A percentile compares a stretch with the other conserved stretches of the same genome.
Evolutionary conservation across 495 filamentous ascomycete species (phyloP).

Genomic region (Neohortaea acidophila): DNA sequence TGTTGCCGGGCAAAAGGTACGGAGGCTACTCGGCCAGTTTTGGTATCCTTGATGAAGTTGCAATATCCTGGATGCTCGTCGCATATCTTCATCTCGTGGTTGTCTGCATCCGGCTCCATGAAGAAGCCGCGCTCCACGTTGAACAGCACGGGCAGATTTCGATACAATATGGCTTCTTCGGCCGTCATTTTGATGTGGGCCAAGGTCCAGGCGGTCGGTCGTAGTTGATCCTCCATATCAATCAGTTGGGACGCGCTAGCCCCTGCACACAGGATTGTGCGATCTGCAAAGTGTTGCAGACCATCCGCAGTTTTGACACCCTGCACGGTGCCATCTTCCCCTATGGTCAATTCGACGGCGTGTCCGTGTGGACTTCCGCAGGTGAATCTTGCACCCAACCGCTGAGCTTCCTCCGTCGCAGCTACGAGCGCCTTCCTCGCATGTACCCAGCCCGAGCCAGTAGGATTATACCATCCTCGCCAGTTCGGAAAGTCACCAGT

Average conservation of each 20-base stretch:
- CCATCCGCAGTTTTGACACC: constrained; percentile 30
- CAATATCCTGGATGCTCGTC: constrained; percentile 43
- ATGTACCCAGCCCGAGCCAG: constrained; percentile 37
- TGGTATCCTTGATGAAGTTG: constrained; percentile 27
- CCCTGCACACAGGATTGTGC: constrained; percentile 34
- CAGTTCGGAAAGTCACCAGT: constrained; percentile 37
- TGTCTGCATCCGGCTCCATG: constrained; percentile 39
- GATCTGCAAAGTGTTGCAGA: constrained; percentile 24
- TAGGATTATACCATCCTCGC: constrained; percentile 34
- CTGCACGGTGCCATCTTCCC: constrained; percentile 22
- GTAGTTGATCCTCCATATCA: constrained; percentile 38
- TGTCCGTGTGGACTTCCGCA: constrained; percentile 29
- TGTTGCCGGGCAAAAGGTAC: constrained; percentile 35
- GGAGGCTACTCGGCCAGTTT: constrained; percentile 21
- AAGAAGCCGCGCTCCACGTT: constrained; percentile 40
- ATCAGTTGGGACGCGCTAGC: constrained; percentile 34
- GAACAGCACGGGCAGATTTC: constrained; percentile 36
- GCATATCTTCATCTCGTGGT: constrained; percentile 38
- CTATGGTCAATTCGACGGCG: constrained; percentile 26
- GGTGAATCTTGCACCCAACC: constrained; percentile 33
- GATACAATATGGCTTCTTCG: constrained; percentile 30
- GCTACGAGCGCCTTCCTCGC: constrained; percentile 34
- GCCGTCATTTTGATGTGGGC: constrained; percentile 35
- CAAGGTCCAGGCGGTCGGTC: constrained; percentile 41
- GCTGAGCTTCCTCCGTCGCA: constrained; percentile 30